Evolutionary conservation across 257 asterid genomes (phyloP).

Genomic region (Echium plantagineum): DNA sequence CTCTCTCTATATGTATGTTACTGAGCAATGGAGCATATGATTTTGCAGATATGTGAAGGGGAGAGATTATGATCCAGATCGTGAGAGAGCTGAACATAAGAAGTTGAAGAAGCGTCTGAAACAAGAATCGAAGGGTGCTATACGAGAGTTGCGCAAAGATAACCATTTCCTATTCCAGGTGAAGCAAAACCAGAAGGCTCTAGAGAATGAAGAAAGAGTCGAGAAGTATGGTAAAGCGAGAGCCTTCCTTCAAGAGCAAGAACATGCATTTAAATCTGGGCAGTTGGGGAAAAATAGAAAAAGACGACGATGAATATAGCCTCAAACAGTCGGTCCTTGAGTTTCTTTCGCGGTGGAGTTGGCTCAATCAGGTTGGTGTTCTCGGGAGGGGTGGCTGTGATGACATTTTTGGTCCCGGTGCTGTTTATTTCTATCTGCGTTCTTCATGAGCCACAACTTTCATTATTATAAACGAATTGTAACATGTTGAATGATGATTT

Average conservation of each 20-base stretch:
- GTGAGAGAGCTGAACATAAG: slow-evolving; percentile 67
- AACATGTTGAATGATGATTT: too few relatives aligned
- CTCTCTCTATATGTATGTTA: not conserved
- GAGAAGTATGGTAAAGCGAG: slow-evolving; percentile 52
- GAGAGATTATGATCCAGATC: slow-evolving; percentile 96
- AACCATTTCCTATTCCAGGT: slow-evolving; percentile 61
- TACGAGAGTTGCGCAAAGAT: slow-evolving; percentile 73
- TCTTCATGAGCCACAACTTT: too few relatives aligned
- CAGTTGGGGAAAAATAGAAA: slow-evolving; percentile 72
- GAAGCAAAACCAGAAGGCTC: slow-evolving; percentile 47
- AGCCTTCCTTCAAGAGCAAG: slow-evolving; percentile 96
- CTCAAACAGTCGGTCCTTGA: not conserved
- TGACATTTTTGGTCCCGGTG: too few relatives aligned
- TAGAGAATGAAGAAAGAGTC: slow-evolving; percentile 47
- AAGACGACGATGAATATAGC: slow-evolving; percentile 49
- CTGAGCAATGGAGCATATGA: slow-evolving; percentile 6
- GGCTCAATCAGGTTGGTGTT: too few relatives aligned
- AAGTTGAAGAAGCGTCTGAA: slow-evolving; percentile 50
- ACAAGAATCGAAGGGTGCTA: slow-evolving; percentile 68
- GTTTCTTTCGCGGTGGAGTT: too few relatives aligned
- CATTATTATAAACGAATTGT: too few relatives aligned
- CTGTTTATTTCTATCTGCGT: too few relatives aligned
- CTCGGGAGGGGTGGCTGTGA: too few relatives aligned
- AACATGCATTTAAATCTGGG: slow-evolving; percentile 84
- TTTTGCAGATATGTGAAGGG: slow-evolving; percentile 80